Percentiles rank a stretch among this genome's conserved stretches.
Conservation (phyloP, 2,329 filamentous ascomycete species). For the Orbilia blumenaviensis region DNA sequence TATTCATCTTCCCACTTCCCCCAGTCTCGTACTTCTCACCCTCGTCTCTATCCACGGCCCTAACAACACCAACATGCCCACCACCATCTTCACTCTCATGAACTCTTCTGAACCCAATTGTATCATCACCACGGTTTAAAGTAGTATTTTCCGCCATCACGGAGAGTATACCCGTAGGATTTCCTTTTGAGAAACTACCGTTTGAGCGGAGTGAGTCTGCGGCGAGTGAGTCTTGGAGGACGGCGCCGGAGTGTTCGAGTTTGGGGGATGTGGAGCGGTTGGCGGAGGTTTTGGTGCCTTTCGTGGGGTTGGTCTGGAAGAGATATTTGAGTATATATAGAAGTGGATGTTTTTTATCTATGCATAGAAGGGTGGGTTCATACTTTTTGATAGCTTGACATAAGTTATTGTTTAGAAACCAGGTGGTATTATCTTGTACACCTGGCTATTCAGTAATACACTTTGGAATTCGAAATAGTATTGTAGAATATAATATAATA, state of each 20-base stretch:
- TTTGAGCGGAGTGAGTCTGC: conserved; percentile 53
- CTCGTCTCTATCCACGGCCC: background rate
- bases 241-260: conserved; percentile 54
- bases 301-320: conserved; percentile 53
- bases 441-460: too few species aligned
- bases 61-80: background rate
- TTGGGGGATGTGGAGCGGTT: conserved; percentile 39
- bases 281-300: conserved; percentile 53
- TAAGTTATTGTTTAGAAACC: background rate
- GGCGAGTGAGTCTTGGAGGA: conserved; percentile 56
- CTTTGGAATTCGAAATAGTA: too few species aligned
- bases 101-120: conserved; percentile 43
- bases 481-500: too few species aligned
- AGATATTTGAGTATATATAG: background rate
- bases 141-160: conserved; percentile 31
- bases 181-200: conserved; percentile 54
- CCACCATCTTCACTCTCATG: background rate
- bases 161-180: conserved; percentile 52
- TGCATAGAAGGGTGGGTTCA: background rate
- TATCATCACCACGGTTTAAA: conserved; percentile 48
- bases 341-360: background rate
- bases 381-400: conserved; percentile 39
- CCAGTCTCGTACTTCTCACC: background rate
- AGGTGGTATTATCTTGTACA: too few species aligned
- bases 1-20: background rate